Evolutionary conservation across 2,329 filamentous ascomycete genomes (phyloP), one percentile per base, ranked within the genome.

Genomic region (Elsinoe australis): DNA sequence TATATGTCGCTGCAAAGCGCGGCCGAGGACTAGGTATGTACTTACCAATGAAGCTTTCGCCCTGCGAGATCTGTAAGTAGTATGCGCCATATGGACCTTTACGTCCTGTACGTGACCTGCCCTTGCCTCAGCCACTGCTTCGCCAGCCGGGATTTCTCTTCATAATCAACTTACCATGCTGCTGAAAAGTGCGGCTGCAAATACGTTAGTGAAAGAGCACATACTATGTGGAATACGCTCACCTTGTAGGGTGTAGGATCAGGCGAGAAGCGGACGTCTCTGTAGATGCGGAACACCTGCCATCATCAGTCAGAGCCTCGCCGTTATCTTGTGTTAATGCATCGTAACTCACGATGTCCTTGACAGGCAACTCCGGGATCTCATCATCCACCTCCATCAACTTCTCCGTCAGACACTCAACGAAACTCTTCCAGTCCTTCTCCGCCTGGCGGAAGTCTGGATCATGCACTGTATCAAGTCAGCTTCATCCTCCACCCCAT

Each of bases 231-330:
- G 49, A 21, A 33, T 9, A 22, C 36, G 54, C 71, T 58, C 67
- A 85, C 85, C 75, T 94, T 94, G 71, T 94, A 95, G 0, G 89
- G 88, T 2, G 87, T 92, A 15, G 78, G 84, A 59, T 94, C 82
- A 56, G 86, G 84, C 59, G 76, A 85, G 67, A 94, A 95, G 49
- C 88, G 79, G 34, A 92, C 76, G 58, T 95, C 88, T 57, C 88
- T 75, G 65, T 94, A 87, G 51, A 95, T 92, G 52, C 88, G 82
- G 63, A 90, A 94, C 39, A 87, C 71, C 76, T 80, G 53, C 42
- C 49, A 41, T 39, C 33, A 31, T 42, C 9, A 33, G 21, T 47
- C 17, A 45, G n/a, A 49, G 59, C 15, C 52, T 35, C 12, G 12
- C 15, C 33, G 21, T 28, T 3, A 26, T 26, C 22, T 32, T 49